Base-by-base conservation (phyloP, 2,329 filamentous ascomycete species). In the Diaporthe longicolla region DNA sequence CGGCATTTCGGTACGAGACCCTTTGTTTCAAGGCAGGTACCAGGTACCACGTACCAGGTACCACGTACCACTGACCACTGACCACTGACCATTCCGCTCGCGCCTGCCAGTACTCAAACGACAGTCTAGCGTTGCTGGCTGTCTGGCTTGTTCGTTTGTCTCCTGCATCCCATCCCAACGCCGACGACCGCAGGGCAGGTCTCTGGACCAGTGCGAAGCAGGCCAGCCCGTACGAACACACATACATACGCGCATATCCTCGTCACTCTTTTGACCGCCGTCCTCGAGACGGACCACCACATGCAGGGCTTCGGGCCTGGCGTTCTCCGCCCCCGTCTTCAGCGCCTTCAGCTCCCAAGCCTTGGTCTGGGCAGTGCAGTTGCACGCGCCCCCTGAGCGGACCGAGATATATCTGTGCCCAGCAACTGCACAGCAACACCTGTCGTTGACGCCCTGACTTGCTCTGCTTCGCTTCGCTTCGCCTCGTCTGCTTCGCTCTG, bases 1-100 rank as follows among this genome's bases (percentile, higher is more conserved):
- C 63, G 63, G 63, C 63, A 68, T 68, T 68, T 68, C 63, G 63
- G 63, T 68, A 54, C 63, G 63, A 68, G 48, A 68, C 45, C 63
- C 63, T 68, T 68, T 68, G 63, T 68, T 68, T 68, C 63, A 68
- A 52, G 45, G n/a, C 48, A 54, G 63, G 63, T 66, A 66, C 61
- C 29, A 66, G 35, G 57, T 43, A 40, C 37, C 37, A 40, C 8
- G 35, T 37, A 37, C 35, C 35, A 37, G 8, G 35, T 37, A 37
- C 8, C 11, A 7, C 35, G 35, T 37, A 37, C 35, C 35, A 37
- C 35, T 37, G 35, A 10, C 35, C 35, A 37, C 35, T 37, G 35
- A 11, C 45, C 61, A 65, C 61, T 48, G 8, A 15, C 58, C 61
- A 50, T 66, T 35, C 43, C 29, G 29, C 61, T 61, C n/a, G 43